phyloP scores from a whole-genome alignment of 139 green algal genomes.

The Chlamydomonas asymmetrica region DNA sequence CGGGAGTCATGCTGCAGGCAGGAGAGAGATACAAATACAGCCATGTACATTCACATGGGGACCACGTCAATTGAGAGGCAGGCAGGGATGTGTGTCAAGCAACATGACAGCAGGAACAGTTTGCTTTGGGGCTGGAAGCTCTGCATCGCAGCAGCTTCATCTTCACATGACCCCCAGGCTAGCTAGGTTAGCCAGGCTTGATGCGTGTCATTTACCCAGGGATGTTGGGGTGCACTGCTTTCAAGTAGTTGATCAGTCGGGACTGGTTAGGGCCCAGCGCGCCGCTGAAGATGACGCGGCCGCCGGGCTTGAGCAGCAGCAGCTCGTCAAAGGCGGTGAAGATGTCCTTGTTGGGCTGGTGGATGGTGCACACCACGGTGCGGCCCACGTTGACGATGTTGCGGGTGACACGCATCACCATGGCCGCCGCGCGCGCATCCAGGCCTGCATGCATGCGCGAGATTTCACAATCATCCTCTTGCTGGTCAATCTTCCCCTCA shows the following conservation, averaged over 20 bases:
- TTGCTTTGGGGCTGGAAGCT: background rate
- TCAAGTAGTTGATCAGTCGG: constrained; percentile 65
- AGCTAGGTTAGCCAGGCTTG: no score
- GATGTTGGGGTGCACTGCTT: background rate
- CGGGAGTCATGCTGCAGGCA: background rate
- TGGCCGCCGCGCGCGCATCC: constrained; percentile 71
- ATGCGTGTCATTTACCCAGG: no score
- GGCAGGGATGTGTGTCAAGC: background rate
- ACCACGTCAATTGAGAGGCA: background rate
- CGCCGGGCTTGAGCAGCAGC: constrained; percentile 70
- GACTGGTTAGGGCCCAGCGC: constrained; percentile 56
- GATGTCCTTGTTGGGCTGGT: constrained; percentile 63
- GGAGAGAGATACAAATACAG: background rate
- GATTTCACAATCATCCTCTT: no score
- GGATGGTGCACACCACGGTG: constrained; percentile 83
- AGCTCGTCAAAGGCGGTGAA: constrained; percentile 55
- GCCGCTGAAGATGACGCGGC: constrained; percentile 79
- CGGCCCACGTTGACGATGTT: constrained; percentile 76
- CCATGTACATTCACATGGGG: constrained; percentile 11
- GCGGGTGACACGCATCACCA: constrained; percentile 78
- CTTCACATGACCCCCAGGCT: no score
- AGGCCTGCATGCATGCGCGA: no score
- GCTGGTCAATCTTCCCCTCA: no score
- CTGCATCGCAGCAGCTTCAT: background rate
- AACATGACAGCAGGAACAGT: background rate